Conservation (phyloP, 495 filamentous ascomycete genomes). For the Lindgomyces ingoldianus region DNA sequence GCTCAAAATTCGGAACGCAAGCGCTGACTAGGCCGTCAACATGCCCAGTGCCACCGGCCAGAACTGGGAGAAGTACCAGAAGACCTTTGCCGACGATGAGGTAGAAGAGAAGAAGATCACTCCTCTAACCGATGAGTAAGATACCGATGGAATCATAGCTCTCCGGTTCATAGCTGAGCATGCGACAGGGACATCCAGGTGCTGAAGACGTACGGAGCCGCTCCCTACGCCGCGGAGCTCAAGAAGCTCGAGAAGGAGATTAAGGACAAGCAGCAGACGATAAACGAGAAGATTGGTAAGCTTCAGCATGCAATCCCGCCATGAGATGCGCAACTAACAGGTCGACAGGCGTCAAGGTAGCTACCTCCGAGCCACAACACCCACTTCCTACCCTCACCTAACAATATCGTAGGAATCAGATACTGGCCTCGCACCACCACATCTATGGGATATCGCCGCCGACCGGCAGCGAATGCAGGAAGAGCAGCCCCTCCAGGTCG, state of each 20-base stretch:
- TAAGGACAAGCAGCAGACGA: conserved; percentile 92
- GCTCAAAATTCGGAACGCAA: too few relatives aligned
- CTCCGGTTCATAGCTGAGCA: conserved; percentile 12
- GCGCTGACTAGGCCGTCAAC: not conserved
- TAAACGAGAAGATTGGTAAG: conserved; percentile 92
- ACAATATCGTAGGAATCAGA: conserved; percentile 76
- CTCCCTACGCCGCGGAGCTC: conserved; percentile 86
- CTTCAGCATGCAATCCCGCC: not conserved
- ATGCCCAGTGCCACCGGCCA: conserved; percentile 91
- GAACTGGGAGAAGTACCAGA: conserved; percentile 98
- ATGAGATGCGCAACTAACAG: conserved; percentile 6
- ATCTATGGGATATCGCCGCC: conserved; percentile 97
- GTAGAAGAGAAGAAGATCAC: conserved; percentile 99
- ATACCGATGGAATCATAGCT: conserved; percentile 28
- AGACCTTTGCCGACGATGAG: conserved; percentile 95
- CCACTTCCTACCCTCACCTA: conserved; percentile 33
- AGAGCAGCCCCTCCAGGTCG: conserved; percentile 96
- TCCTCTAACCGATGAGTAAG: conserved; percentile 91
- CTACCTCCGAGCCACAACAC: conserved; percentile 20
- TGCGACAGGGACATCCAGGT: conserved; percentile 88
- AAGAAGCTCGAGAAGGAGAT: conserved; percentile 98
- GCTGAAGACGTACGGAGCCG: conserved; percentile 97
- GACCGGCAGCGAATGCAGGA: conserved; percentile 97
- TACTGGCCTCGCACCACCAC: conserved; percentile 94
- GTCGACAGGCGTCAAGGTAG: conserved; percentile 60